Base-by-base conservation (phyloP, 1,284 basidiomycete genomes). In the Ceratobasidium sp. region DNA sequence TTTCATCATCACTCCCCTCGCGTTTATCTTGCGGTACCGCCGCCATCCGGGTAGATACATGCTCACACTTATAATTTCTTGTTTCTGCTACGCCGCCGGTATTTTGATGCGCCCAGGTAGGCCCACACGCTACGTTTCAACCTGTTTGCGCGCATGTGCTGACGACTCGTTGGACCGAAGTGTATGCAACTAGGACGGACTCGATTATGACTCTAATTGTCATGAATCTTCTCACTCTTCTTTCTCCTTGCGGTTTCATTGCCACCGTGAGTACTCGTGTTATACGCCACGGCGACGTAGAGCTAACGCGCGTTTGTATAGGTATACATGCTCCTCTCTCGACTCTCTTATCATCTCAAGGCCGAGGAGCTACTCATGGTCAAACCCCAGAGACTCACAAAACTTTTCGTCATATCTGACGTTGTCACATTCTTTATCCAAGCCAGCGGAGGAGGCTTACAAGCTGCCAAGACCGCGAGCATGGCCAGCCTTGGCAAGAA, bases 231-330 rank as follows among this genome's bases (percentile, higher is more conserved):
- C n/a, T 24, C 27, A 51, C 63, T 6, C 31, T 65, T 11, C 27
- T 65, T 1, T 65, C 63, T 7, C 63, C 63, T 22, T 65, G 63
- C 29, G 63, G 63, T 15, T 65, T 65, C 33, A 65, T 65, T 33
- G 63, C 63, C 7, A 53, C 63, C 7, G 63, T 65, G 9, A 27
- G 62, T 44, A 44, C n/a, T n/a, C n/a, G n/a, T n/a, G n/a, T n/a
- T n/a, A n/a, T n/a, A n/a, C n/a, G n/a, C n/a, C n/a, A n/a, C n/a
- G n/a, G n/a, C n/a, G n/a, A n/a, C n/a, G n/a, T n/a, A n/a, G n/a
- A n/a, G n/a, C n/a, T n/a, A n/a, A n/a, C n/a, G n/a, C n/a, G n/a
- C n/a, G 53, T 14, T 22, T 41, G n/a, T 9, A 44, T 17, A 65
- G 63, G 63, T 65, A 14, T 65, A 65, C n/a, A 45, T 65, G 22